Conservation (phyloP, 495 filamentous ascomycete species). For the Daldinia caldariorum region DNA sequence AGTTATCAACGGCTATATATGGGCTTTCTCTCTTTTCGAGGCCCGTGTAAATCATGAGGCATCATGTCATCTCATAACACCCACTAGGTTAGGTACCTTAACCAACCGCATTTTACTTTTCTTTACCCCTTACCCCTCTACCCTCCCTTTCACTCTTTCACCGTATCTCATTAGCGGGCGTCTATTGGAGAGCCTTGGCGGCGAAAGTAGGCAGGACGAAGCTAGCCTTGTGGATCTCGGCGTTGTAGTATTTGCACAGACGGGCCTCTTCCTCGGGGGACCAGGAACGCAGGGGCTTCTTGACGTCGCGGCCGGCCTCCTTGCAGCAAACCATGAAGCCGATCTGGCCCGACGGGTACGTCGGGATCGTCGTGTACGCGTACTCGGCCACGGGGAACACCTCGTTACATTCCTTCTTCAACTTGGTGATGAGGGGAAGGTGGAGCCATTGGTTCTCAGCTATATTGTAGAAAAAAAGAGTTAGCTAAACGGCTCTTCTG, state of each 20-base stretch:
- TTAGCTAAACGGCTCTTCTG: conserved; percentile 15
- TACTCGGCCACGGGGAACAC: conserved; percentile 98
- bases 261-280: conserved; percentile 87
- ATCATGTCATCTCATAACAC: neutral
- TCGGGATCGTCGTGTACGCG: conserved; percentile 99
- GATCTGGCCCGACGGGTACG: conserved; percentile 98
- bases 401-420: conserved; percentile 95
- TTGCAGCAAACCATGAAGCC: conserved; percentile 99
- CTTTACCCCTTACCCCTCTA: neutral
- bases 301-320: conserved; percentile 83
- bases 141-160: too few species aligned
- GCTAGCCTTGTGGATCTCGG: conserved; percentile 90
- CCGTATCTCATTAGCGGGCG: neutral
- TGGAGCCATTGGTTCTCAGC: conserved; percentile 99
- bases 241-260: conserved; percentile 94
- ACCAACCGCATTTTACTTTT: neutral
- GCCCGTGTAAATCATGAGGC: conserved; percentile 4
- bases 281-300: conserved; percentile 81
- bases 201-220: conserved; percentile 96
- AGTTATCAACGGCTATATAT: conserved; percentile 17
- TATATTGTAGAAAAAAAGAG: conserved; percentile 49
- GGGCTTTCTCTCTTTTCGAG: neutral
- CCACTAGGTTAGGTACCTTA: neutral
- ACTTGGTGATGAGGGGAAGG: conserved; percentile 84
- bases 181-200: conserved; percentile 73